Evolutionary conservation across 225 moss, liverwort and hornwort genomes (phyloP).

Genomic region (Neckera pumila): DNA sequence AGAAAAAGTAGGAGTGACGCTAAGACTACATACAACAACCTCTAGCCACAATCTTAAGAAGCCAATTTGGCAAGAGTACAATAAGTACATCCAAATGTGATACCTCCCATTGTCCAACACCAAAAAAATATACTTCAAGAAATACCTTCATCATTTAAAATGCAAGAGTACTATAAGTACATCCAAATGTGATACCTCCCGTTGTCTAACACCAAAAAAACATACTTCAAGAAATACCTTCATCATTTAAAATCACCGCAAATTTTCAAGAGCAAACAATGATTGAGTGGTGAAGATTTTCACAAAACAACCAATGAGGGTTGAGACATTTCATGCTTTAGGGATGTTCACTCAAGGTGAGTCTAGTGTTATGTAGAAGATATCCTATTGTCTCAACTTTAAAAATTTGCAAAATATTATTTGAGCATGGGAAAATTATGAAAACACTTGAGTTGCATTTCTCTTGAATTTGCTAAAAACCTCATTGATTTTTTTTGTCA

Average conservation of each 20-base stretch:
- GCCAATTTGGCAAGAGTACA: rapidly evolving
- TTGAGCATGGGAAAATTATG: too few species aligned
- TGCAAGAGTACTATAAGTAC: neutral
- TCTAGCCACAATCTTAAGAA: neutral
- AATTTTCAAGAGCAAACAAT: neutral
- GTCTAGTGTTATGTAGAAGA: too few species aligned
- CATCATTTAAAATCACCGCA: neutral
- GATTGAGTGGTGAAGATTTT: neutral
- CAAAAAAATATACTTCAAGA: too few species aligned
- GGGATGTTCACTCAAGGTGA: too few species aligned
- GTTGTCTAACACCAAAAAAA: neutral
- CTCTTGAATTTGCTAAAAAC: too few species aligned
- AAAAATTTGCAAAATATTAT: too few species aligned
- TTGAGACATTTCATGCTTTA: too few species aligned
- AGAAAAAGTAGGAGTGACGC: neutral
- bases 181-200: neutral
- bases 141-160: too few species aligned
- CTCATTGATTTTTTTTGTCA: too few species aligned
- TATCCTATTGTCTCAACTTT: too few species aligned
- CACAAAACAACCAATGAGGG: neutral
- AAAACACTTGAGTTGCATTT: too few species aligned
- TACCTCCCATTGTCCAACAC: neutral
- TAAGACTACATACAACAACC: neutral
- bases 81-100: neutral
- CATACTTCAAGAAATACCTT: rapidly evolving